A percentile compares a stretch with the other conserved stretches of the same genome.
Evolutionary conservation across 768 basidiomycete genomes (phyloP).

Genomic region (Macrolepiota dolichaula): DNA sequence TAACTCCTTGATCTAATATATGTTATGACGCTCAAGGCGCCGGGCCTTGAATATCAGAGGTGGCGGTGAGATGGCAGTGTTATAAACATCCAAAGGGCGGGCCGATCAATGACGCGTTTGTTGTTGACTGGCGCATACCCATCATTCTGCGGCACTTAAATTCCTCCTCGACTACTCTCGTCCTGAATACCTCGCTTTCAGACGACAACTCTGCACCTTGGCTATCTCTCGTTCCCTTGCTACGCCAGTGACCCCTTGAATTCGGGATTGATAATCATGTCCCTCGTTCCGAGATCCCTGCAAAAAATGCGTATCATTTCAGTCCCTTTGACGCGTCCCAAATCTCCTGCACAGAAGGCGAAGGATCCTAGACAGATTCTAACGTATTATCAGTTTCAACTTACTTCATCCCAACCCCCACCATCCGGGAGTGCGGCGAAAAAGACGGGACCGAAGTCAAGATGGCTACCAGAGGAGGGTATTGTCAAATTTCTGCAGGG

Average conservation of each 20-base stretch:
- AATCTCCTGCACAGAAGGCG: constrained; percentile 7
- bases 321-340: constrained; percentile 39
- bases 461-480: constrained; percentile 39
- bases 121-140: neutral
- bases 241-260: neutral
- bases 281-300: constrained; percentile 15
- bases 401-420: constrained; percentile 20
- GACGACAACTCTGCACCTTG: neutral
- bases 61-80: neutral
- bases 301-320: constrained; percentile 47
- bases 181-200: neutral
- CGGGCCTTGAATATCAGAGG: neutral
- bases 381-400: constrained; percentile 46
- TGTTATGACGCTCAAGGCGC: neutral
- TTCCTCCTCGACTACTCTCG: neutral
- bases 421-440: constrained; percentile 1
- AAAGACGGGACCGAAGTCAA: constrained; percentile 19
- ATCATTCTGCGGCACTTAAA: neutral
- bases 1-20: neutral
- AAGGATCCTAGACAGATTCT: constrained; percentile 21
- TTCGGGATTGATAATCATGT: no score
- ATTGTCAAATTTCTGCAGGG: constrained; percentile 42
- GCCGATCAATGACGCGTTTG: constrained; percentile 10
- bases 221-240: neutral
- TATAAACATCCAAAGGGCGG: no score